A percentile compares a stretch with the other conserved stretches of the same genome.
These are phyloP conservation scores for Canariomyces notabilis DNA, from an alignment of 2,329 filamentous ascomycete species.

Conservation along the genomic window DNA sequence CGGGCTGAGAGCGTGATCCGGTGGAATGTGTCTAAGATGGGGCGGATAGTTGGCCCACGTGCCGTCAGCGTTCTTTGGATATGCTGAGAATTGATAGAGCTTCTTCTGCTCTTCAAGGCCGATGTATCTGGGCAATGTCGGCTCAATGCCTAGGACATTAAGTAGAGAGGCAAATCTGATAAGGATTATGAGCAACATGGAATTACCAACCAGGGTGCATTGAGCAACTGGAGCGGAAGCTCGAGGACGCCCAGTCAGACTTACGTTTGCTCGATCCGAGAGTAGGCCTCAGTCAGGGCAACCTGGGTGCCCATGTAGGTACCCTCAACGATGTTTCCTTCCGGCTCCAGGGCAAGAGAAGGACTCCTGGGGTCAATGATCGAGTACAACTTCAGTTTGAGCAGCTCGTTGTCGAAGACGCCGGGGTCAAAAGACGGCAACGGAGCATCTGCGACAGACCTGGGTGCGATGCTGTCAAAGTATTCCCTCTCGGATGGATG, in stretches of 20 bases:
- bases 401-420: constrained; percentile 31
- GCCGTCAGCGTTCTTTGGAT: constrained; percentile 28
- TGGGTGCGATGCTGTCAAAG: constrained; percentile 15
- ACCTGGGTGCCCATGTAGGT: constrained; percentile 33
- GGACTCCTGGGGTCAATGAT: constrained; percentile 25
- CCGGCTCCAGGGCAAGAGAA: constrained; percentile 21
- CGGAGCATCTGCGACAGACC: constrained; percentile 25
- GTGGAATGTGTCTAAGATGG: constrained; percentile 29
- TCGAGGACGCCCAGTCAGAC: not conserved
- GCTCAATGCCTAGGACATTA: constrained; percentile 32
- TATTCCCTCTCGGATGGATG: constrained; percentile 27
- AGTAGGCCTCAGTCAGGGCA: constrained; percentile 32
- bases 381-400: constrained; percentile 28
- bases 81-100: constrained; percentile 29
- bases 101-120: constrained; percentile 28
- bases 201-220: too few species aligned
- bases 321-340: constrained; percentile 29
- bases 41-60: constrained; percentile 29
- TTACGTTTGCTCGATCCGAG: constrained; percentile 33
- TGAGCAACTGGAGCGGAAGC: not conserved
- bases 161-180: constrained; percentile 32
- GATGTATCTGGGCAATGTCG: constrained; percentile 30
- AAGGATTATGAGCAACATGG: not conserved
- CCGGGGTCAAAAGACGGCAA: constrained; percentile 33
- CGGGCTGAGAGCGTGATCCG: constrained; percentile 23